Percentiles rank a stretch among this genome's conserved stretches.
These are phyloP conservation scores for Ogataea henricii DNA, from an alignment of 805 yeast species.

Conservation along the genomic window DNA sequence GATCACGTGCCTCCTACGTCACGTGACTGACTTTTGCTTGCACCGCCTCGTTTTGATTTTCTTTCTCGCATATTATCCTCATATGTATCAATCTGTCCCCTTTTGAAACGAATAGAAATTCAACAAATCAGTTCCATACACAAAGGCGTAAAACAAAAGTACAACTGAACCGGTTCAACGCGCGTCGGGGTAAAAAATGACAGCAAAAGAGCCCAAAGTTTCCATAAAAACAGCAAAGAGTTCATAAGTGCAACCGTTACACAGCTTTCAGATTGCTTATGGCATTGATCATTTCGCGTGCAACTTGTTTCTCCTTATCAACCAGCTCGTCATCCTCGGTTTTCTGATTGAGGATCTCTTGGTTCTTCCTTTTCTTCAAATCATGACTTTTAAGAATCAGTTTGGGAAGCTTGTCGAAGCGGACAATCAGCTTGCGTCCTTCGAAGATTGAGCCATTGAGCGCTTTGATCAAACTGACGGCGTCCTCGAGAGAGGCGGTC, in stretches of 20 bases:
- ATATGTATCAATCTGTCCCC: neutral
- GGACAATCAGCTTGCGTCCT: conserved; percentile 61
- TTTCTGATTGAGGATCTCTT: conserved; percentile 13
- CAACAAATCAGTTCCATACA: neutral
- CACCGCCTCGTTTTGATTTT: no score
- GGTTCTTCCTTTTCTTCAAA: conserved; percentile 22
- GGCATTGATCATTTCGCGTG: conserved; percentile 28
- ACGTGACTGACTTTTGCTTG: neutral
- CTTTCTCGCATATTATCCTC: no score
- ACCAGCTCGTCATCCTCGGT: conserved; percentile 13
- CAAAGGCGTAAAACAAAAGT: neutral
- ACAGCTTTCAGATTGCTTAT: conserved; percentile 21
- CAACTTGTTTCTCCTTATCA: conserved; percentile 29
- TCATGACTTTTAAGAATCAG: conserved; percentile 32
- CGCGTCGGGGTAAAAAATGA: neutral
- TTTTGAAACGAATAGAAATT: neutral
- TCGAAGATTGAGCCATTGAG: conserved; percentile 58
- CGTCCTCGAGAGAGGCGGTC: conserved; percentile 47
- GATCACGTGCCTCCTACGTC: conserved; percentile 2
- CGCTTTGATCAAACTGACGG: conserved; percentile 47
- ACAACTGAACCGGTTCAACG: neutral
- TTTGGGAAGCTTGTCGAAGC: conserved; percentile 58
- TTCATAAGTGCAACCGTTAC: conserved; percentile 4
- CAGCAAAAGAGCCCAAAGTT: neutral
- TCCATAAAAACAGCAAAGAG: neutral